phyloP scores from a whole-genome alignment of 192 early-diverging fungal genomes.

The Borealophlyctis nickersoniae region DNA sequence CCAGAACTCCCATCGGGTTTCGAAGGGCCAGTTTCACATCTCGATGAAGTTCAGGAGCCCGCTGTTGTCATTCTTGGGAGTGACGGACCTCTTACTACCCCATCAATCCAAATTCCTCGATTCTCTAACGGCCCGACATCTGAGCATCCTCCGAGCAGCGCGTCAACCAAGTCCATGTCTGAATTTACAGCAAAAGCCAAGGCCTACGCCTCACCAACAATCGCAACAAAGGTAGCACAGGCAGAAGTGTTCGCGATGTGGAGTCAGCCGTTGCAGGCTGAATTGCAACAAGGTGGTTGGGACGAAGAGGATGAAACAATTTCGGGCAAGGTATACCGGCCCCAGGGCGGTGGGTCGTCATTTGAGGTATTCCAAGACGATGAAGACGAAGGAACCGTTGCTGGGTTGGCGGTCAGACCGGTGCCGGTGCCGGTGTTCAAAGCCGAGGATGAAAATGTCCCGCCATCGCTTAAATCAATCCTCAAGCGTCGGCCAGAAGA shows the following conservation, averaged over 20 bases:
- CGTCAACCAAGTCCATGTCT: neutral
- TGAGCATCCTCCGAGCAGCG: neutral
- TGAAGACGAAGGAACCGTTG: constrained; percentile 20
- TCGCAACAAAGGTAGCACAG: constrained; percentile 54
- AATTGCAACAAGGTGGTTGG: constrained; percentile 2
- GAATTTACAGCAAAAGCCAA: neutral
- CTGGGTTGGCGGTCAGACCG: no score
- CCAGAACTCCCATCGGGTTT: no score
- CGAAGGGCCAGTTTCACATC: no score
- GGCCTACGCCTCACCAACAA: constrained; percentile 39
- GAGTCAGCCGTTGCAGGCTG: constrained; percentile 27
- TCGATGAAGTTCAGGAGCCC: no score
- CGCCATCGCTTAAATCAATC: no score
- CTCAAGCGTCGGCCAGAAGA: no score
- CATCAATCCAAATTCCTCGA: no score
- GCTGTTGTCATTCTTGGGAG: no score
- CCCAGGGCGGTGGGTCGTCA: constrained; percentile 21
- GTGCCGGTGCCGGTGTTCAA: no score
- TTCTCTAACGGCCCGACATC: no score
- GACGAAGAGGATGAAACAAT: constrained; percentile 53
- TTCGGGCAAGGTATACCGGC: constrained; percentile 37
- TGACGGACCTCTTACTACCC: no score
- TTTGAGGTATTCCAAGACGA: constrained; percentile 40
- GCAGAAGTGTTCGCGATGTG: constrained; percentile 52
- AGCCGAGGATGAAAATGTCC: no score